Percentiles rank a stretch among this genome's conserved stretches.
Conservation (phyloP, 495 filamentous ascomycete species). For the Penicillium canescens region DNA sequence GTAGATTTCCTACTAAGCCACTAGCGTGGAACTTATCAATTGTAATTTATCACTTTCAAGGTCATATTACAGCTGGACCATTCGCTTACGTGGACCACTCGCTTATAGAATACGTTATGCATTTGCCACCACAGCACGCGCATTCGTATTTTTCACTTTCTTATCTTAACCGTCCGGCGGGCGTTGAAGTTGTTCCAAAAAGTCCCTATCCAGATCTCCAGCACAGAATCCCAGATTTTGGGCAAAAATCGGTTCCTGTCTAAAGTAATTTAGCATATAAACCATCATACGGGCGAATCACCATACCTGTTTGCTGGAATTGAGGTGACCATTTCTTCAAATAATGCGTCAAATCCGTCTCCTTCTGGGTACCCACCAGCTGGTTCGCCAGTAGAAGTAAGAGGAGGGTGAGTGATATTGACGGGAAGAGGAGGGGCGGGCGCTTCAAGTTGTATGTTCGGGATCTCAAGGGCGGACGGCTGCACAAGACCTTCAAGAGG, state of each 20-base stretch:
- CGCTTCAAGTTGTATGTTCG: too few species aligned
- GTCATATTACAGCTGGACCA: too few species aligned
- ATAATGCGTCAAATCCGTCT: constrained; percentile 23
- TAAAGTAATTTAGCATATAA: background rate
- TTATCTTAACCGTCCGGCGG: background rate
- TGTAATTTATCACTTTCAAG: too few species aligned
- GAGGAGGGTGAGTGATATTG: background rate
- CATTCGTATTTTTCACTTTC: background rate
- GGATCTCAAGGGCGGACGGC: too few species aligned
- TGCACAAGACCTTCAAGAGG: too few species aligned
- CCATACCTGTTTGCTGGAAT: constrained; percentile 18
- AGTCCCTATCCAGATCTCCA: constrained; percentile 26
- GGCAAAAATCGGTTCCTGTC: constrained; percentile 25
- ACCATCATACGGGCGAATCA: background rate
- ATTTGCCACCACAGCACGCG: too few species aligned
- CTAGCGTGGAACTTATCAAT: too few species aligned
- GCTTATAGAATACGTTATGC: too few species aligned
- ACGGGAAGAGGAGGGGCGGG: background rate
- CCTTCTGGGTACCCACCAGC: background rate
- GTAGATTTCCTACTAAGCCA: too few species aligned
- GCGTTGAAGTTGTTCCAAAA: constrained; percentile 22
- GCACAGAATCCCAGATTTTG: constrained; percentile 30
- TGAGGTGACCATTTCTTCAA: constrained; percentile 24
- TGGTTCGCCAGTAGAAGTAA: background rate
- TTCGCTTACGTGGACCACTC: too few species aligned